Conservation (phyloP, 2,329 filamentous ascomycete genomes). For the Clonostachys byssicola region DNA sequence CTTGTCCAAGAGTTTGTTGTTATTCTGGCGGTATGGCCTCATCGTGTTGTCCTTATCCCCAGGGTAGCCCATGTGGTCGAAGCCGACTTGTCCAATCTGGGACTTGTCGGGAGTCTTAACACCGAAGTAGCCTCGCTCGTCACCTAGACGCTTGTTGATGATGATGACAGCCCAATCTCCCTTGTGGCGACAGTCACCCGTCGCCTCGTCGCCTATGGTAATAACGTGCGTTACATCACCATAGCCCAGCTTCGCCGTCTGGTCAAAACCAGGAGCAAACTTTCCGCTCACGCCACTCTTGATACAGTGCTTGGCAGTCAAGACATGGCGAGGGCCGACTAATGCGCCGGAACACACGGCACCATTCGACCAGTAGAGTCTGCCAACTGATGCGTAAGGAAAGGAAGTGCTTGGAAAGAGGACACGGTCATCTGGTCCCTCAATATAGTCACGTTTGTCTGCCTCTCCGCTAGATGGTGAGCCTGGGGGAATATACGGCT, state of each 20-base stretch:
- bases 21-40: constrained; percentile 4
- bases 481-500: no score
- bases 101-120: not conserved
- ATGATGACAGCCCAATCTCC: constrained; percentile 1
- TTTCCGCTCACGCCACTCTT: constrained; percentile 8
- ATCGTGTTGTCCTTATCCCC: not conserved
- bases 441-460: constrained; percentile 1
- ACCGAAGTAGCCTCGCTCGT: not conserved
- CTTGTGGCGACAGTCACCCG: not conserved
- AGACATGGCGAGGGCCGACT: constrained; percentile 16
- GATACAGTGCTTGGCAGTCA: constrained; percentile 16
- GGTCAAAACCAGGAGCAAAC: constrained; percentile 14
- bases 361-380: constrained; percentile 10
- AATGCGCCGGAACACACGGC: constrained; percentile 14
- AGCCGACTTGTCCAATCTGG: not conserved
- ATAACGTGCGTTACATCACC: not conserved
- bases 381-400: constrained; percentile 11
- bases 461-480: no score
- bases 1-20: not conserved
- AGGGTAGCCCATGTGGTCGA: constrained; percentile 1
- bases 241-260: constrained; percentile 7
- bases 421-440: constrained; percentile 10
- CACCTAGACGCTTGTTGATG: constrained; percentile 1
- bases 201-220: not conserved
- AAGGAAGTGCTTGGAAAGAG: constrained; percentile 9